Evolutionary conservation across 768 basidiomycete genomes (phyloP).

Genomic region (Phylloporus sp.): DNA sequence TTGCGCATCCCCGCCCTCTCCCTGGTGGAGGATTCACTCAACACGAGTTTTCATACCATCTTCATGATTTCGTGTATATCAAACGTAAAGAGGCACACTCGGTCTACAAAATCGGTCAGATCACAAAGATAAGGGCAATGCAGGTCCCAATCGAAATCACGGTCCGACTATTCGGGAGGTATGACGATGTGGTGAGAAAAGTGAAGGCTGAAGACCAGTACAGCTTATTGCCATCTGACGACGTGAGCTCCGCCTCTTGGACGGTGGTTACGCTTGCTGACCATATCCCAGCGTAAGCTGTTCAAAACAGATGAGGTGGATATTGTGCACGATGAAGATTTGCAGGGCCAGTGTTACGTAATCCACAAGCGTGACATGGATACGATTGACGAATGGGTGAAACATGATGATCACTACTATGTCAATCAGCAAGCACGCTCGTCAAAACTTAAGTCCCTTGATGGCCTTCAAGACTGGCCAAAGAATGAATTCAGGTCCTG

Average conservation of each 20-base stretch:
- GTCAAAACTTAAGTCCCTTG: constrained; percentile 17
- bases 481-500: constrained; percentile 35
- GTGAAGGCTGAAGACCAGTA: constrained; percentile 13
- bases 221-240: constrained; percentile 33
- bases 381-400: constrained; percentile 37
- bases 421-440: constrained; percentile 34
- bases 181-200: constrained; percentile 35
- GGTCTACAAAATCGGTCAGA: constrained; percentile 51
- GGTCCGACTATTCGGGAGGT: constrained; percentile 44
- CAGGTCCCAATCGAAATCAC: constrained; percentile 25
- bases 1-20: constrained; percentile 23
- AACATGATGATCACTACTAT: constrained; percentile 57
- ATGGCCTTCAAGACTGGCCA: constrained; percentile 24
- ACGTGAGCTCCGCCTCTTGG: constrained; percentile 30
- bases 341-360: constrained; percentile 57
- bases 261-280: constrained; percentile 5
- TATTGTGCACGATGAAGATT: constrained; percentile 28
- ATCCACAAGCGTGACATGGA: constrained; percentile 32
- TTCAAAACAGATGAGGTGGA: constrained; percentile 33
- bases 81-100: constrained; percentile 28
- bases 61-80: constrained; percentile 59
- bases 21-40: constrained; percentile 36
- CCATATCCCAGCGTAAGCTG: constrained; percentile 34
- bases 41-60: constrained; percentile 47
- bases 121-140: constrained; percentile 36